Percentiles rank a stretch among this genome's conserved stretches.
phyloP scores from a whole-genome alignment of 495 filamentous ascomycete species.

The Tuber aestivum region DNA sequence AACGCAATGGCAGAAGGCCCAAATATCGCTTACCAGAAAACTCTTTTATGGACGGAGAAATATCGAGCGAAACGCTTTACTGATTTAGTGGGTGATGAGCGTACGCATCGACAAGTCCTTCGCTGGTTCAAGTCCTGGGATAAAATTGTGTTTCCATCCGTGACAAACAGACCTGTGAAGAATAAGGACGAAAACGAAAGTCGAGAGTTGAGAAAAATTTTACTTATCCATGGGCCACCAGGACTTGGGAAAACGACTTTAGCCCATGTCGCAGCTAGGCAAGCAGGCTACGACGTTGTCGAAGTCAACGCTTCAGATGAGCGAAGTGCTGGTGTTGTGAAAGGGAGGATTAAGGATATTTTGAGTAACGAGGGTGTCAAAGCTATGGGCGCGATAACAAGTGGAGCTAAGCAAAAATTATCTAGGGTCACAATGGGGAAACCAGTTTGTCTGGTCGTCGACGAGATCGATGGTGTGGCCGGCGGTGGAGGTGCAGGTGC shows the following conservation, averaged over 20 bases:
- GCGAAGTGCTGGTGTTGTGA: constrained; percentile 70
- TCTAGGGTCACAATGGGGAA: constrained; percentile 68
- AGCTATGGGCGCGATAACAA: constrained; percentile 62
- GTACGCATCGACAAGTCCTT: constrained; percentile 84
- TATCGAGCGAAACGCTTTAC: constrained; percentile 89
- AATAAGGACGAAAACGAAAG: constrained; percentile 53
- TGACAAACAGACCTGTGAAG: constrained; percentile 43
- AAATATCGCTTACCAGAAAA: constrained; percentile 48
- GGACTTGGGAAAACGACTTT: constrained; percentile 94
- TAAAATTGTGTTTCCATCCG: constrained; percentile 72
- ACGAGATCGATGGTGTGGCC: constrained; percentile 93
- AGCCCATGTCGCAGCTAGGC: constrained; percentile 89
- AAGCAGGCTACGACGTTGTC: constrained; percentile 91
- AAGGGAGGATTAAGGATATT: constrained; percentile 78
- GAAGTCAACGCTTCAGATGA: constrained; percentile 86
- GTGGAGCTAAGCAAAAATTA: constrained; percentile 47
- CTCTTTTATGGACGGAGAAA: constrained; percentile 75
- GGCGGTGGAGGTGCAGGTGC: constrained; percentile 56
- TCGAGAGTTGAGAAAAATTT: constrained; percentile 70
- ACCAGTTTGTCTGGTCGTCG: constrained; percentile 87
- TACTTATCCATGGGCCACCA: constrained; percentile 83
- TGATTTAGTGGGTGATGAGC: constrained; percentile 87
- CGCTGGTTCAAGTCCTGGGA: constrained; percentile 95
- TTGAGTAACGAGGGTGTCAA: constrained; percentile 89
- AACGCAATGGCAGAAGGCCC: constrained; percentile 30